Conservation (phyloP, 352 stramenopile species). For the Globisporangium paddicum region DNA sequence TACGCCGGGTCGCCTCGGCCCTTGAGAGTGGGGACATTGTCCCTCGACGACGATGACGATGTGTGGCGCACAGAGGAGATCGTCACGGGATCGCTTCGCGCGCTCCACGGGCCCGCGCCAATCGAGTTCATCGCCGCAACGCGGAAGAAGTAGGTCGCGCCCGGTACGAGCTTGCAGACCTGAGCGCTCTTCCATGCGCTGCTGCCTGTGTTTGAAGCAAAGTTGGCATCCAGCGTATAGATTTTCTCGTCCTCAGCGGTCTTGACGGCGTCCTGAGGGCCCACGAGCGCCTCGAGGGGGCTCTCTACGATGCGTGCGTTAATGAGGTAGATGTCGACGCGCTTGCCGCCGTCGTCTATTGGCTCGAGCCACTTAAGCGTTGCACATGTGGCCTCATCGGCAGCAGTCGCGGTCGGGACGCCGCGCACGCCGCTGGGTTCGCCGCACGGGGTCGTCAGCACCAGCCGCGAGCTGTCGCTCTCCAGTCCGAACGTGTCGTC, state of each 20-base stretch:
- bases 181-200: conserved; percentile 23
- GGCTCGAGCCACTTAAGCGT: conserved; percentile 53
- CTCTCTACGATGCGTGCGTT: conserved; percentile 14
- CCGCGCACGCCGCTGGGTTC: conserved; percentile 35
- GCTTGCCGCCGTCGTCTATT: conserved; percentile 47
- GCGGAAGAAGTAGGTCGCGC: conserved; percentile 39
- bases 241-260: conserved; percentile 7
- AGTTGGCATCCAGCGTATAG: conserved; percentile 7
- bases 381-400: conserved; percentile 25
- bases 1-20: conserved; percentile 46
- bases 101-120: conserved; percentile 48
- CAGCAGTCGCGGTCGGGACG: conserved; percentile 22
- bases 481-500: conserved; percentile 42
- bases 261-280: conserved; percentile 1
- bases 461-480: conserved; percentile 45
- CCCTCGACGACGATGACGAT: not conserved
- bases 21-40: conserved; percentile 33
- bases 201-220: not conserved
- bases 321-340: conserved; percentile 41
- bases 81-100: conserved; percentile 25
- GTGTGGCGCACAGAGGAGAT: conserved; percentile 2
- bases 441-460: conserved; percentile 35
- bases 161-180: conserved; percentile 49
- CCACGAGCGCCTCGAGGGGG: conserved; percentile 10
- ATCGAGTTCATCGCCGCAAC: conserved; percentile 66